Percentiles rank a stretch among this genome's conserved stretches.
Conservation (phyloP, 1,284 basidiomycete genomes). For the Stygiomarasmius scandens region DNA sequence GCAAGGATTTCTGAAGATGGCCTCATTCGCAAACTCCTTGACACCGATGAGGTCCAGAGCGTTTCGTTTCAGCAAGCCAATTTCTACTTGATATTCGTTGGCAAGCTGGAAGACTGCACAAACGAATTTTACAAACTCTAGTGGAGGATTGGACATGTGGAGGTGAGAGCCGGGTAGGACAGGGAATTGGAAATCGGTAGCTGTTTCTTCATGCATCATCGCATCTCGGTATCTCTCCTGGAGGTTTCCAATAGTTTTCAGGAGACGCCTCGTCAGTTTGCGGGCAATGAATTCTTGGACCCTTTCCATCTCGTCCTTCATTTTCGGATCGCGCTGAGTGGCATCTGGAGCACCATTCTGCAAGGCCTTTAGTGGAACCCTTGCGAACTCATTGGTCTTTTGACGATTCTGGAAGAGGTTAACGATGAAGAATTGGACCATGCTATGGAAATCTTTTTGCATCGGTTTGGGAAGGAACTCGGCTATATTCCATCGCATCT, state of each 20-base stretch:
- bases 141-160: constrained; percentile 72
- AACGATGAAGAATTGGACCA: constrained; percentile 85
- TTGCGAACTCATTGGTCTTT: constrained; percentile 55
- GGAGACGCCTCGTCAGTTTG: constrained; percentile 80
- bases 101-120: constrained; percentile 84
- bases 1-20: constrained; percentile 90
- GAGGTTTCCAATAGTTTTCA: constrained; percentile 73
- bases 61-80: constrained; percentile 88
- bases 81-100: constrained; percentile 81
- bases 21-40: constrained; percentile 86
- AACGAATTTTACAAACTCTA: constrained; percentile 91
- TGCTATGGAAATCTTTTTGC: constrained; percentile 77
- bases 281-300: constrained; percentile 79
- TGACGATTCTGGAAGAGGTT: constrained; percentile 84
- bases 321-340: constrained; percentile 68
- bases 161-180: constrained; percentile 86
- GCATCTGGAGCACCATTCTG: constrained; percentile 67
- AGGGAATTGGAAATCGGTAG: constrained; percentile 78
- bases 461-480: constrained; percentile 87
- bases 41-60: constrained; percentile 88
- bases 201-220: constrained; percentile 58
- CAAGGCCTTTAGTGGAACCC: constrained; percentile 78
- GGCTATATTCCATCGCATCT: constrained; percentile 96
- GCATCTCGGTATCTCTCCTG: constrained; percentile 69
- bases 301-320: constrained; percentile 70